These are phyloP conservation scores for Moesziomyces antarcticus DNA, from an alignment of 1,284 basidiomycete species.

Conservation along the genomic window DNA sequence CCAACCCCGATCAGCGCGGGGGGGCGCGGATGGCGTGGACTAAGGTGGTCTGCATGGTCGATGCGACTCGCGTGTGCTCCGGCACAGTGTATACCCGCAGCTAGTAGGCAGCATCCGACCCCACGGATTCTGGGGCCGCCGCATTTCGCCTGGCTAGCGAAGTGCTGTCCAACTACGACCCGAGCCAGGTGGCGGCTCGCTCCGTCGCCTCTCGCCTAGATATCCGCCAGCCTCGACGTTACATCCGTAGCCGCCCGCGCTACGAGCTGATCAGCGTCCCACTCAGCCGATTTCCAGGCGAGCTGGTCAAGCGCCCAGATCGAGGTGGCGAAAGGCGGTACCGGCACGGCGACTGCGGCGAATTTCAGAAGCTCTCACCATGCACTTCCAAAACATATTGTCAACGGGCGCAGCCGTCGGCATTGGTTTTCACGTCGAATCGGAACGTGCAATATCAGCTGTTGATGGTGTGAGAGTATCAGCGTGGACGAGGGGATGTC, in stretches of 20 bases:
- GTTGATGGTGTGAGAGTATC: background rate
- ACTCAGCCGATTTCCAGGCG: background rate
- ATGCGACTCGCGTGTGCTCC: constrained; percentile 4
- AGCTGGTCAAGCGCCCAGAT: background rate
- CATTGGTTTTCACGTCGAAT: no score
- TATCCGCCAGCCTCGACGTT: background rate
- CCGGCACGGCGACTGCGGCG: no score
- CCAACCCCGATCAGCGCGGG: constrained; percentile 1
- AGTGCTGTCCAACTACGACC: background rate
- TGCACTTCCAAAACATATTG: no score
- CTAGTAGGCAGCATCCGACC: background rate
- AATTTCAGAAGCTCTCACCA: no score
- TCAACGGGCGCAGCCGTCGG: no score
- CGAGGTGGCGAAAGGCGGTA: no score
- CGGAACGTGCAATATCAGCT: background rate
- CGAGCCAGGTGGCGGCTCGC: background rate
- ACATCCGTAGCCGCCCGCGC: background rate
- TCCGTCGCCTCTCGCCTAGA: background rate
- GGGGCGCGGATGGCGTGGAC: background rate
- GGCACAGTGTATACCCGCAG: constrained; percentile 17
- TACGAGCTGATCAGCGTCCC: background rate
- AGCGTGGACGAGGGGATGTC: constrained; percentile 1
- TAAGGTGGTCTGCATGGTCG: background rate
- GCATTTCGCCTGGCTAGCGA: constrained; percentile 4
- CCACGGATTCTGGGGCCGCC: background rate